phyloP scores from a whole-genome alignment of 1,284 basidiomycete species.

The Violaceomyces palustris region DNA sequence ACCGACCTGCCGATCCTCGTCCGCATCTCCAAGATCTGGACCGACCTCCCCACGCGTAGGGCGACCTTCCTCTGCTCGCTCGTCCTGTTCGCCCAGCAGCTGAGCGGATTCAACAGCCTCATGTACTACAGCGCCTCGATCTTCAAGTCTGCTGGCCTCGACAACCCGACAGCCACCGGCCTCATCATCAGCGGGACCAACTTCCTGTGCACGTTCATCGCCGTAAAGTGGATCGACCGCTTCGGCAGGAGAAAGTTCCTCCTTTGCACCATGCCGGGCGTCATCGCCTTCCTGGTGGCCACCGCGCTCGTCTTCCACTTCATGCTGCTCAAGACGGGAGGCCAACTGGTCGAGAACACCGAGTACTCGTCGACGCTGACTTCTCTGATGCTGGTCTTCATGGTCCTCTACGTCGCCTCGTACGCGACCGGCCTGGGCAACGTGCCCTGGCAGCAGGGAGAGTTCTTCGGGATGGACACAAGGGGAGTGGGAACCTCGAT shows the following conservation, averaged over 20 bases:
- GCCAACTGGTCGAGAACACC: slow-evolving; percentile 64
- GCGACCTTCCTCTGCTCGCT: slow-evolving; percentile 24
- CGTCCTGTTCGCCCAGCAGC: slow-evolving; percentile 41
- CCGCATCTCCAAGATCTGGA: slow-evolving; percentile 18
- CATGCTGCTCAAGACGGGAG: slow-evolving; percentile 65
- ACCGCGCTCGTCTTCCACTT: slow-evolving; percentile 71
- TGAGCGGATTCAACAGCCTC: slow-evolving; percentile 54
- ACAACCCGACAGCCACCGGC: slow-evolving; percentile 48
- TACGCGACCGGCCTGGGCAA: slow-evolving; percentile 66
- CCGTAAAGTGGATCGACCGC: slow-evolving; percentile 68
- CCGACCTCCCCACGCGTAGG: slow-evolving; percentile 16
- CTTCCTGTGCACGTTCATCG: slow-evolving; percentile 74
- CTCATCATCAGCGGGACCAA: slow-evolving; percentile 52
- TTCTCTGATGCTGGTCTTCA: slow-evolving; percentile 66
- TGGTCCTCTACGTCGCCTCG: slow-evolving; percentile 76
- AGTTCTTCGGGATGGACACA: slow-evolving; percentile 65
- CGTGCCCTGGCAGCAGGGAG: slow-evolving; percentile 81
- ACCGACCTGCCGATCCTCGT: slow-evolving; percentile 9
- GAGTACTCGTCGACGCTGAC: slow-evolving; percentile 66
- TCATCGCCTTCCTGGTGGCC: slow-evolving; percentile 67
- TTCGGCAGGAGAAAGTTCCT: slow-evolving; percentile 72
- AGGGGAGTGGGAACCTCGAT: slow-evolving; percentile 68
- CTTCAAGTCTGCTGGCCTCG: slow-evolving; percentile 51
- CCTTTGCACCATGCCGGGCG: slow-evolving; percentile 70
- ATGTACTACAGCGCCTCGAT: slow-evolving; percentile 53